phyloP scores from a whole-genome alignment of 2,329 filamentous ascomycete genomes.

The Onygena corvina region DNA sequence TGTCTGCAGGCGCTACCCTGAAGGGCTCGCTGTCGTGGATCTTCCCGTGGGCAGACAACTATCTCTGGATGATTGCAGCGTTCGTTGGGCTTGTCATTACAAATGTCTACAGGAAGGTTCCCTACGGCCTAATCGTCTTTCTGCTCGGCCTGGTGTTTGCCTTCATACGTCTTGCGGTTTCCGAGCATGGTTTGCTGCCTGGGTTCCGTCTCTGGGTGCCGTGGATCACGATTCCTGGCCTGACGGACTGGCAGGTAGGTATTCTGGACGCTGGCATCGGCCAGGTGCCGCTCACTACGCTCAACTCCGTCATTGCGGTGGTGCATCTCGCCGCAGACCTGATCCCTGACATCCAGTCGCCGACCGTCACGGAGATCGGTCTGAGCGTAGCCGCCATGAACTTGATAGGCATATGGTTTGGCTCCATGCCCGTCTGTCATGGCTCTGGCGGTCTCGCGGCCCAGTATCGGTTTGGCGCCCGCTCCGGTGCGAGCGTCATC shows the following conservation, averaged over 20 bases:
- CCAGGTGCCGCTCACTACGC: slow-evolving; percentile 77
- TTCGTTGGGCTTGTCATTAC: slow-evolving; percentile 61
- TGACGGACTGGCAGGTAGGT: slow-evolving; percentile 40
- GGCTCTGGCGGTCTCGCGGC: slow-evolving; percentile 83
- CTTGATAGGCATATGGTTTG: slow-evolving; percentile 75
- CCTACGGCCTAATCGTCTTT: slow-evolving; percentile 67
- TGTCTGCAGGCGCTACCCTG: slow-evolving; percentile 61
- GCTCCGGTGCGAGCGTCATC: slow-evolving; percentile 73
- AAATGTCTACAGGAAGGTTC: slow-evolving; percentile 52
- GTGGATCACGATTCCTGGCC: slow-evolving; percentile 36
- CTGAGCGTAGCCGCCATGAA: slow-evolving; percentile 77
- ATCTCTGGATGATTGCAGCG: slow-evolving; percentile 61
- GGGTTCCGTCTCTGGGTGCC: slow-evolving; percentile 51
- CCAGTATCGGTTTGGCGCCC: slow-evolving; percentile 81
- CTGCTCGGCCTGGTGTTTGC: slow-evolving; percentile 56
- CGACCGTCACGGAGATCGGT: slow-evolving; percentile 64
- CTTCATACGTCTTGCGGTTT: slow-evolving; percentile 27
- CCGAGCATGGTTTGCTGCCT: slow-evolving; percentile 34
- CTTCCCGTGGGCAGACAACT: slow-evolving; percentile 60
- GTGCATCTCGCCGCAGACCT: slow-evolving; percentile 67
- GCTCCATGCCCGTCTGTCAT: slow-evolving; percentile 90
- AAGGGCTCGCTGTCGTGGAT: slow-evolving; percentile 59
- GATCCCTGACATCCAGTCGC: slow-evolving; percentile 54
- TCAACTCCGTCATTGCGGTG: slow-evolving; percentile 87
- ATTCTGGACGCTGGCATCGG: slow-evolving; percentile 60